Evolutionary conservation across 345 rosid genomes (phyloP), one percentile per base, ranked within the genome.

Genomic region (Capsella bursapastoris): DNA sequence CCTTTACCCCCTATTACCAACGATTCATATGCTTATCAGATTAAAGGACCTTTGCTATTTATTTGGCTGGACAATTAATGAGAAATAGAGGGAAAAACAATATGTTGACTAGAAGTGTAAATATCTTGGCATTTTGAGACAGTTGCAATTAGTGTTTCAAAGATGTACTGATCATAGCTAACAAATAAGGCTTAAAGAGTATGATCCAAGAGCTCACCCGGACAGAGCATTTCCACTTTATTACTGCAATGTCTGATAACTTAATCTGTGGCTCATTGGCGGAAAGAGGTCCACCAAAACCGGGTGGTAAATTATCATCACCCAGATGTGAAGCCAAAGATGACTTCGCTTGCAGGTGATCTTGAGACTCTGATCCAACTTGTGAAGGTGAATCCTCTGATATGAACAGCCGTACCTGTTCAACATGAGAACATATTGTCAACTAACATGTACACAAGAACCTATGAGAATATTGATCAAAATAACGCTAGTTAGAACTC

Each of bases 281-380:
- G 72, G 89, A 57, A 49, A 80, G 83, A 58, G 83, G 68, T 82
- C 88, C 92, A 74, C 90, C 97, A 67, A 95, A 95, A 66, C 99
- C 98, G 62, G 99, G 99, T 57, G 97, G 97, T 61, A 88, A 82
- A 82, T 78, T 63, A 66, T 90, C 97, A 62, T 90, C 96, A 57
- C 57, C 78, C 47, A 83, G 70, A 85, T 89, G 94, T 7, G 87
- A 56, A 50, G 75, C 71, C 73, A 79, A 80, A 16, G 93, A 78
- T 32, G 85, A 76, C 79, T 90, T 95, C 61, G 98, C 97, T 83
- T 95, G 97, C 65, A 95, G 94, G 84, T 95, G 96, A 77, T 95
- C 99, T 82, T 95, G 96, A 59, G 84, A 72, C 67, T 82, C 86
- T 70, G 86, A 70, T 64, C 97, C 90, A 76, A 89, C 96, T 83